phyloP scores from a whole-genome alignment of 257 asterid species.

The Marsdenia floribunda region DNA sequence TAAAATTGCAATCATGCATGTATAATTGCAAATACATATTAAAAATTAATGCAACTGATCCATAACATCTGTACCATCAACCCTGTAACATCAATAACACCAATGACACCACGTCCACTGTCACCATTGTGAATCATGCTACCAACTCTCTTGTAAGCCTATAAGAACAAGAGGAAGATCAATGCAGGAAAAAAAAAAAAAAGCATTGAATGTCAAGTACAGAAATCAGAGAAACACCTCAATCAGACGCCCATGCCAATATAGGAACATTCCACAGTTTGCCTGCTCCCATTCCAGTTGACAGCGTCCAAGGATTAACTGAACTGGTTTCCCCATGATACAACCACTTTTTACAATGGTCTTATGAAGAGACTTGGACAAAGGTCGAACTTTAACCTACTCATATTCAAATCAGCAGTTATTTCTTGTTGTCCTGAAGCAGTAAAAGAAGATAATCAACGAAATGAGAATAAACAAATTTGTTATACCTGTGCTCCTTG shows the following conservation, averaged over 20 bases:
- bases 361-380: conserved; percentile 58
- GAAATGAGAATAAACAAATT: neutral
- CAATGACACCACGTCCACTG: conserved; percentile 71
- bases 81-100: conserved; percentile 67
- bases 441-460: neutral
- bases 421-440: conserved; percentile 1
- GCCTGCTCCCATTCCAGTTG: conserved; percentile 76
- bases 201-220: neutral
- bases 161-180: conserved; percentile 3
- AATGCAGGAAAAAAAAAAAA: neutral
- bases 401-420: neutral
- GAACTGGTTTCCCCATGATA: conserved; percentile 48
- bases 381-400: conserved; percentile 63
- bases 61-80: conserved; percentile 45
- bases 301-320: conserved; percentile 57
- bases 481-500: conserved; percentile 60
- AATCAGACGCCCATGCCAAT: conserved; percentile 86
- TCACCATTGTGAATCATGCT: conserved; percentile 80
- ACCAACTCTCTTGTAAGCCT: conserved; percentile 91
- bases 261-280: conserved; percentile 73
- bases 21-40: neutral
- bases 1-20: neutral
- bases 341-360: conserved; percentile 47
- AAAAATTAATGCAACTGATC: neutral
- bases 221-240: conserved; percentile 43